phyloP scores from a whole-genome alignment of 2,329 filamentous ascomycete species.

The Cercospora citrullina region DNA sequence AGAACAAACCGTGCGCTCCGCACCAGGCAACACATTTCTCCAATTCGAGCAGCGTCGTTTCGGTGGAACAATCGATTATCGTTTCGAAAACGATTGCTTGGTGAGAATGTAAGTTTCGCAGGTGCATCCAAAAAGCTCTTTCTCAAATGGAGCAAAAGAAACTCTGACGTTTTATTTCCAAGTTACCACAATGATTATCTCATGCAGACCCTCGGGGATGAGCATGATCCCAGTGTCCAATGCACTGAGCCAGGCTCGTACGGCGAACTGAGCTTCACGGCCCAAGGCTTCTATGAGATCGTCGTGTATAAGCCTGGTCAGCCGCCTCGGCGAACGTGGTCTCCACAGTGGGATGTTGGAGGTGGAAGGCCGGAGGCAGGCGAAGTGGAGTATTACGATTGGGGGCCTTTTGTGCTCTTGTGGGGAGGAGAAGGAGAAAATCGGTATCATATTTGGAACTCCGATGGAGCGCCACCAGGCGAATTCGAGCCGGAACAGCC shows the following conservation, averaged over 20 bases:
- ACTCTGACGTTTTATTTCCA: neutral
- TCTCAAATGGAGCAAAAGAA: no score
- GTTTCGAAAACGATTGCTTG: neutral
- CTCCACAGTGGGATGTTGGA: neutral
- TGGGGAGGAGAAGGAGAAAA: neutral
- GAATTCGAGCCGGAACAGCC: neutral
- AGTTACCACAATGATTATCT: neutral
- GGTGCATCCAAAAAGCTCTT: no score
- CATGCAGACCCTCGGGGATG: neutral
- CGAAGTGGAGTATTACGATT: neutral
- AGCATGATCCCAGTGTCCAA: neutral
- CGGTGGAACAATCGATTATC: neutral
- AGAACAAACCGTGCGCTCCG: neutral
- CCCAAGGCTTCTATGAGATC: neutral
- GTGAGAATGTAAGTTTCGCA: neutral
- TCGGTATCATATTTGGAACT: neutral
- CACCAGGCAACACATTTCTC: neutral
- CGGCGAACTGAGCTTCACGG: neutral
- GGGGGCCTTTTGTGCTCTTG: neutral
- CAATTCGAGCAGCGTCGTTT: neutral
- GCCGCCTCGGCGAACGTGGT: neutral
- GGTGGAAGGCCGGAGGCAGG: neutral
- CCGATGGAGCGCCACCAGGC: neutral
- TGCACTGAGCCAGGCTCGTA: neutral
- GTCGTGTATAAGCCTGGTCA: neutral